Evolutionary conservation across 176 grass and related monocot species (phyloP).

Genomic region (Carex scoparia): DNA sequence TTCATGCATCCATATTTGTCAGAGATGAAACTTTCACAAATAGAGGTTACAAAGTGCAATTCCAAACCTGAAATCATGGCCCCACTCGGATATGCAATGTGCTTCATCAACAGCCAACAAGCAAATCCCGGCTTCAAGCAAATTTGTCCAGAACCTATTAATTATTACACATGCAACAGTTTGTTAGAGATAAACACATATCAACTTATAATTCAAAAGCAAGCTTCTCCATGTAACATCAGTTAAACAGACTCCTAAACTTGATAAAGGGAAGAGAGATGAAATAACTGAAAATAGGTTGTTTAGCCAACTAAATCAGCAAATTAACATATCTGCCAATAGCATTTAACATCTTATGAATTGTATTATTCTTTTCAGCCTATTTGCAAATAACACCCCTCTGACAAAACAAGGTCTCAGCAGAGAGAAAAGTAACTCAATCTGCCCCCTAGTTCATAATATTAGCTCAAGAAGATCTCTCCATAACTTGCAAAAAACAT

Average conservation of each 20-base stretch:
- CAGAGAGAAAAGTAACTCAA: neutral
- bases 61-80: constrained; percentile 93
- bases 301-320: neutral
- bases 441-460: neutral
- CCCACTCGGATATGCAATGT: constrained; percentile 98
- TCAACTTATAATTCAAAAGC: neutral
- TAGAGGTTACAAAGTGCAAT: neutral
- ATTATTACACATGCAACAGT: neutral
- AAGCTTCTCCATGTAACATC: neutral
- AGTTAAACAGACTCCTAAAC: neutral
- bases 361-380: neutral
- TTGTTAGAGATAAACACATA: neutral
- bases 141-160: constrained; percentile 85
- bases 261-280: neutral
- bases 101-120: constrained; percentile 89
- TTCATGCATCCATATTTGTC: neutral
- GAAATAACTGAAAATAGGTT: neutral
- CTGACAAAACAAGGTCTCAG: neutral
- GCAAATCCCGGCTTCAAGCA: constrained; percentile 61
- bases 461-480: neutral
- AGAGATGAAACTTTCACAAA: neutral
- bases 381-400: neutral
- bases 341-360: neutral
- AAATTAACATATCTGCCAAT: neutral
- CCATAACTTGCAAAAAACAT: neutral